Base-by-base conservation (phyloP, 257 asterid species). In the Eustoma russellianum region DNA sequence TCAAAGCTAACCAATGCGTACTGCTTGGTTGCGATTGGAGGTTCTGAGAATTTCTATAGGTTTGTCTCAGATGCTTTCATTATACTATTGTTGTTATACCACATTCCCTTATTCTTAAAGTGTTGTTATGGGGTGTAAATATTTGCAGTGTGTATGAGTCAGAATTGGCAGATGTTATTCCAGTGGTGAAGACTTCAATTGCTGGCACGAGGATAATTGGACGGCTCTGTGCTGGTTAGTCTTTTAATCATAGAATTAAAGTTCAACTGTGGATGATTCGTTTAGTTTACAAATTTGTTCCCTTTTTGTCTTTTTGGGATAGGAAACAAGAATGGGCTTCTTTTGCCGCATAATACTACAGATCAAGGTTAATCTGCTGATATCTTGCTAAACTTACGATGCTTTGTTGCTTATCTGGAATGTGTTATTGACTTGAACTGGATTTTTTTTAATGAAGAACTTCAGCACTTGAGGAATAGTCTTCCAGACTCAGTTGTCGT, bases 261-360 rank as follows among this genome's bases (percentile, higher is more conserved):
- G 2, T 24, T 24, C 30, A 24, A 24, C 17, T 17, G 10, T 30
- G 0, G n/a, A 19, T 9, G 15, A 6, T 55, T 28, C 17, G 28
- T n/a, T 67, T 35, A 24, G 18, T 17, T 24, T 24, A 24, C 30
- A 24, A 13, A 5, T 13, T 24, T 48, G 14, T 49, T 13, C 10
- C 30, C n/a, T 24, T 16, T 17, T 6, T 16, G 30, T 17, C 28
- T 17, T 11, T 11, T 53, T 60, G 53, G 50, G 38, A 30, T 76
- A 90, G 98, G 98, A 57, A 90, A 90, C 74, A 90, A 90, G 72
- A 90, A 90, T 28, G 98, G 98, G 34, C 75, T 90, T 74, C 91
- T 90, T 51, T 72, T 90, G 73, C 98, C 98, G 58, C 98, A 86
- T 69, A 90, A 66, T 49, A 90, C 98, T 56, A 90, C 96, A 3